Percentiles rank a stretch among this genome's conserved stretches.
Evolutionary conservation across 163 green algal species (phyloP).

Genomic region (Scenedesmus sp.): DNA sequence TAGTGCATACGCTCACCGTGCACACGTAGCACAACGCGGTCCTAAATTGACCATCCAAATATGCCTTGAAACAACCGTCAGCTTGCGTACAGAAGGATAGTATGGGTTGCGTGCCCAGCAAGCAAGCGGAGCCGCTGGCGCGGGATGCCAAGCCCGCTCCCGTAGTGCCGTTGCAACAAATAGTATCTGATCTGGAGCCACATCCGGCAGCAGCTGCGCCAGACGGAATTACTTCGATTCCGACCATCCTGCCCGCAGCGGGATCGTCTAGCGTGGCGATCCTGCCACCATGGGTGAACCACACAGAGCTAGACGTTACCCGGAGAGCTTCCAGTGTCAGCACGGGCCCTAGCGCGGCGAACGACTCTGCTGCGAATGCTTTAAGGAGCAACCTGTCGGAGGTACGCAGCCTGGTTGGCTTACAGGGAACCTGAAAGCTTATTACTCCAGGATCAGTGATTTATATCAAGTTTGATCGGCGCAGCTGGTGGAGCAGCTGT

Average conservation of each 20-base stretch:
- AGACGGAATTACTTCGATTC: background rate
- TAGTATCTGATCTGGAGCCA: background rate
- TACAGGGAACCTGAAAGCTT: background rate
- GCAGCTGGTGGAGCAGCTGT: background rate
- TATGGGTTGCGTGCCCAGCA: slow-evolving; percentile 36
- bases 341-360: background rate
- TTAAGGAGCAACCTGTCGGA: slow-evolving; percentile 53
- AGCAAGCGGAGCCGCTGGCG: background rate
- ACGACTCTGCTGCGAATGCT: slow-evolving; percentile 30
- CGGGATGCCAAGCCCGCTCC: background rate
- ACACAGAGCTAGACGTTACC: slow-evolving; percentile 18
- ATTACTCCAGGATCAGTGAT: background rate
- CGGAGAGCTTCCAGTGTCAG: background rate
- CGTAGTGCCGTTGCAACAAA: background rate
- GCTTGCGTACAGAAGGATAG: background rate
- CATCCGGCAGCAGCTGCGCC: background rate
- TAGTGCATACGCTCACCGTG: too few species aligned
- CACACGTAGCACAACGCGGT: too few species aligned
- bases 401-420: slow-evolving; percentile 22
- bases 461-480: background rate
- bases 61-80: background rate
- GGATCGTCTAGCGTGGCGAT: slow-evolving; percentile 37
- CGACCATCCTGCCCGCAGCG: slow-evolving; percentile 43
- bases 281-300: slow-evolving; percentile 48
- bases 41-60: background rate